Evolutionary conservation across 2,329 filamentous ascomycete species (phyloP).

Genomic region (Thermothelomyces thermophilus): DNA sequence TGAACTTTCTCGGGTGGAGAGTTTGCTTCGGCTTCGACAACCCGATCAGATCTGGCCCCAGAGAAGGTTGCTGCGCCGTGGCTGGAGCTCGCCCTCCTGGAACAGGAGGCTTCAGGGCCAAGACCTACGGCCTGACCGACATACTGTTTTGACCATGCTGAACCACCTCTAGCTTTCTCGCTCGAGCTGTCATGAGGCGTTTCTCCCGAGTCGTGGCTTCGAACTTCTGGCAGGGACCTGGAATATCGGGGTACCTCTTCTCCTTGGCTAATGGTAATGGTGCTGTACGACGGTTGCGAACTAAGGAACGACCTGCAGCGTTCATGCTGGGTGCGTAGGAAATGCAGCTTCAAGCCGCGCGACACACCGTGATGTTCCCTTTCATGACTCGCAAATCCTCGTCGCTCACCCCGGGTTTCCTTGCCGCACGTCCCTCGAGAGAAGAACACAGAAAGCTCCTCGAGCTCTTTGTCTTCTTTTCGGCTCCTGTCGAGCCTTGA

Average conservation of each 20-base stretch:
- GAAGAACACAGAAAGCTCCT: conserved; percentile 35
- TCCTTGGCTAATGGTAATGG: neutral
- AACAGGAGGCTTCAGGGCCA: no score
- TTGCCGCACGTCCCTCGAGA: neutral
- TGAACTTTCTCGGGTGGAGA: neutral
- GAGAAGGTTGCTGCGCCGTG: no score
- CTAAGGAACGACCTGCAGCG: neutral
- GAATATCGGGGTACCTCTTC: neutral
- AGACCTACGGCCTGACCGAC: no score
- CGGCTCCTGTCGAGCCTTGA: conserved; percentile 21
- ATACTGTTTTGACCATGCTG: no score
- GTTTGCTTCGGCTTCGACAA: no score
- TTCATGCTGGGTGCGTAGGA: neutral
- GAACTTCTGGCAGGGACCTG: neutral
- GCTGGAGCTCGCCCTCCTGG: no score
- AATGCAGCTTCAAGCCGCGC: neutral
- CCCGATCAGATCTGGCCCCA: no score
- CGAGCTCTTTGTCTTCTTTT: conserved; percentile 29
- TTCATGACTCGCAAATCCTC: neutral
- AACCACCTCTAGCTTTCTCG: no score
- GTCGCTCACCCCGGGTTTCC: neutral
- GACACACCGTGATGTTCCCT: neutral
- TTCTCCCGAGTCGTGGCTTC: neutral
- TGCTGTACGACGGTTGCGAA: neutral
- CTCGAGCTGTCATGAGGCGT: no score